Conservation (phyloP, 441 rosid species). For the Erysimum pusillum region DNA sequence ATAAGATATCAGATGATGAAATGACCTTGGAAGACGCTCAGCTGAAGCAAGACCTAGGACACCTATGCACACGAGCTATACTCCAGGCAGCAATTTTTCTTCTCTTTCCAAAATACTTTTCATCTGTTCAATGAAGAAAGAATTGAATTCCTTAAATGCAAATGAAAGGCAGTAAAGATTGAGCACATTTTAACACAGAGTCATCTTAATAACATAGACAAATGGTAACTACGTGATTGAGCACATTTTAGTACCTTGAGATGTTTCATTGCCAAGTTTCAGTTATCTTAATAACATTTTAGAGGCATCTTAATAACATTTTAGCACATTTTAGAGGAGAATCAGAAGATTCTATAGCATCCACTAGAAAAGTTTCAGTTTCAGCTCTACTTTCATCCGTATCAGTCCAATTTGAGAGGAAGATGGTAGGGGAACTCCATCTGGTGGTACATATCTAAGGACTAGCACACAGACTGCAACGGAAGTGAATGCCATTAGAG, state of each 20-base stretch:
- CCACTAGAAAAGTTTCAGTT: slow-evolving; percentile 43
- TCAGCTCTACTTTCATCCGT: slow-evolving; percentile 44
- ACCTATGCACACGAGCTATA: slow-evolving; percentile 64
- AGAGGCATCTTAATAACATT: no score
- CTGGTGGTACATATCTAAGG: slow-evolving; percentile 87
- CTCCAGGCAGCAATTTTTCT: slow-evolving; percentile 74
- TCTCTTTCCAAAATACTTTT: slow-evolving; percentile 52
- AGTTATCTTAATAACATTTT: no score
- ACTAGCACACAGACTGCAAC: slow-evolving; percentile 82
- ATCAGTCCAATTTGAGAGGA: slow-evolving; percentile 60
- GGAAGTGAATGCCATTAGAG: slow-evolving; percentile 85
- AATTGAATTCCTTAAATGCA: neutral
- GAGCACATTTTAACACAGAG: neutral
- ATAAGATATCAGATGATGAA: slow-evolving; percentile 21
- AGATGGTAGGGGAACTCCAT: slow-evolving; percentile 68
- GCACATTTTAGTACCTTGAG: slow-evolving; percentile 51
- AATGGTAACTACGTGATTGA: slow-evolving; percentile 12
- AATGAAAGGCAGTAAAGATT: slow-evolving; percentile 28
- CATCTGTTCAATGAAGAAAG: slow-evolving; percentile 47
- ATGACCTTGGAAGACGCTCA: slow-evolving; percentile 65
- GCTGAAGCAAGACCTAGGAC: slow-evolving; percentile 64
- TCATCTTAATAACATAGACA: slow-evolving; percentile 13
- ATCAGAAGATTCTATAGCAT: slow-evolving; percentile 46
- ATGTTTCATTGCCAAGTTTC: slow-evolving; percentile 50
- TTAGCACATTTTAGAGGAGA: no score